Conservation (phyloP, 768 basidiomycete species). For the Amanita rimosa region DNA sequence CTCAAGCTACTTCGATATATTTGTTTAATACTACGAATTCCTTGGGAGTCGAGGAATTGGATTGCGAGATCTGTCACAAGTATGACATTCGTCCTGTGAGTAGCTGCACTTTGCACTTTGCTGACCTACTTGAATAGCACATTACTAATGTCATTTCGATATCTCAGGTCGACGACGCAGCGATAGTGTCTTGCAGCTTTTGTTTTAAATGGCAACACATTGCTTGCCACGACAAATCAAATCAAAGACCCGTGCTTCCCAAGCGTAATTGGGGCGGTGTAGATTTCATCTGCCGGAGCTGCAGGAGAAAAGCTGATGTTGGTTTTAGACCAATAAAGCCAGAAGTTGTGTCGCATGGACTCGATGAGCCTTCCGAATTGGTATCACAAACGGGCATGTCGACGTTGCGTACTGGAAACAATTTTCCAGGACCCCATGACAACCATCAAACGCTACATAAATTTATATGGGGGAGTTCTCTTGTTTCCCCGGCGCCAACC, state of each 20-base stretch:
- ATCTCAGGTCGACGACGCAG: constrained; percentile 62
- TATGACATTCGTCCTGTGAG: constrained; percentile 65
- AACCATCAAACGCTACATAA: constrained; percentile 3
- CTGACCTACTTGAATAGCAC: background rate
- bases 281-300: constrained; percentile 67
- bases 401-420: background rate
- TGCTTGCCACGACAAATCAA: constrained; percentile 67
- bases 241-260: constrained; percentile 48
- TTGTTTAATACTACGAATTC: constrained; percentile 13
- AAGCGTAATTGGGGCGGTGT: constrained; percentile 79
- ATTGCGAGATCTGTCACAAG: constrained; percentile 78
- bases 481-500: background rate
- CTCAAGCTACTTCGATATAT: background rate
- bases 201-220: constrained; percentile 92
- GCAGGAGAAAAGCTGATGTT: constrained; percentile 19
- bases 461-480: background rate
- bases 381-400: background rate
- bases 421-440: background rate
- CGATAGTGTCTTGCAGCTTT: constrained; percentile 71
- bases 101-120: constrained; percentile 5
- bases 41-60: constrained; percentile 59
- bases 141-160: constrained; percentile 5
- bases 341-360: background rate
- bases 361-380: background rate
- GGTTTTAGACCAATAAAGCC: constrained; percentile 4